These are phyloP conservation scores for Hepatocystis sp. DNA, from an alignment of 169 alveolate species.

Conservation along the genomic window DNA sequence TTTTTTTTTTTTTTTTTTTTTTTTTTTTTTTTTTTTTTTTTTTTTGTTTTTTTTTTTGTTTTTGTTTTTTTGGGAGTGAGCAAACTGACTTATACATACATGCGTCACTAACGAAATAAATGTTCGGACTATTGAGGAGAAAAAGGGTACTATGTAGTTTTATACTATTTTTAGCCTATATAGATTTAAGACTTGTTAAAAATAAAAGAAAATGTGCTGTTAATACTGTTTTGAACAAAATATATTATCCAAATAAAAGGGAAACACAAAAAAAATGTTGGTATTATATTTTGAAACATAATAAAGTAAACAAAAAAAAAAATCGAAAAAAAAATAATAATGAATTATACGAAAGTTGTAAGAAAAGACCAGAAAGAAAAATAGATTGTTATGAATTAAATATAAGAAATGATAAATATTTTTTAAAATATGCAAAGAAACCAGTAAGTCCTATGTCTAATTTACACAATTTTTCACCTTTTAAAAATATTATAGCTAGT, in stretches of 20 bases:
- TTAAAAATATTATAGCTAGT: conserved; percentile 79
- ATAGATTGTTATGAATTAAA: conserved; percentile 80
- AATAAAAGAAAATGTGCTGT: conserved; percentile 11
- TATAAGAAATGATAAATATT: conserved; percentile 82
- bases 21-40: too few species aligned
- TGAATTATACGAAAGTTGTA: conserved; percentile 6
- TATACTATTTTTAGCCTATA: conserved; percentile 1
- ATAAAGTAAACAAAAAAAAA: conserved; percentile 15
- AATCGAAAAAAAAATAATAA: conserved; percentile 14
- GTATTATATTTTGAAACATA: conserved; percentile 7
- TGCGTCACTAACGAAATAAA: too few species aligned
- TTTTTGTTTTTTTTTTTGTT: too few species aligned
- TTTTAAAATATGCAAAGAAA: conserved; percentile 78
- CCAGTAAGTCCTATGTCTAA: conserved; percentile 85
- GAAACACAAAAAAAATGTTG: conserved; percentile 10
- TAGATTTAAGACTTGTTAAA: conserved; percentile 1
- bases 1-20: too few species aligned
- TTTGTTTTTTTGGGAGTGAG: too few species aligned
- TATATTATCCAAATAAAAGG: not conserved
- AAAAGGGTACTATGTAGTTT: not conserved
- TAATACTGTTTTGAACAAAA: not conserved
- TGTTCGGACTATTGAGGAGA: conserved; percentile 2
- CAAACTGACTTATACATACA: too few species aligned
- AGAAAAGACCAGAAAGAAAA: conserved; percentile 77
- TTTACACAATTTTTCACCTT: conserved; percentile 80